Evolutionary conservation across 306 rosid genomes (phyloP), one percentile per base, ranked within the genome.

Genomic region (Casuarina equisetifolia): DNA sequence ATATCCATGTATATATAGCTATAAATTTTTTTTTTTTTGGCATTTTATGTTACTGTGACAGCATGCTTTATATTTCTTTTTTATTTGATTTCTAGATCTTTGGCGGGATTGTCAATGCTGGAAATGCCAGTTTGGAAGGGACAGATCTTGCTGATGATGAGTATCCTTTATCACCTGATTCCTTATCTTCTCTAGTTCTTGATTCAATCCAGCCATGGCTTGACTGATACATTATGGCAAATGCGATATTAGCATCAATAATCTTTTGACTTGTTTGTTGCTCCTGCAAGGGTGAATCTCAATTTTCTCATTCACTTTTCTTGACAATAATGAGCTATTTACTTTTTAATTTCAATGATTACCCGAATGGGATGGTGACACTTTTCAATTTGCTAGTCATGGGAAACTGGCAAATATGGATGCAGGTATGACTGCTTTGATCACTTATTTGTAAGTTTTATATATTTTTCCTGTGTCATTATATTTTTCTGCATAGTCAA

Each of bases 301-400:
- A 36, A 51, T 73, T 40, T 80, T 80, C 80, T 82, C 53, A 48
- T 49, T 82, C 67, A 62, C 35, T 70, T 70, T 89, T 84, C 97
- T 92, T 95, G 82, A 95, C 99, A 76, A 46, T 25, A 75, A 84
- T 72, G 81, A 95, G 99, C 88, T 95, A 92, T 86, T 74, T 91
- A 76, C 86, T 95, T 81, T 92, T 92, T 81, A 95, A 95, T 84
- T 95, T 95, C 80, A 95, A 95, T 74, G 99, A 95, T 78, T 95
- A 87, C 74, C 97, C 99, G 5, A 95, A 91, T 81, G 99, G 99
- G 72, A 92, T 95, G 97, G 99, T 95, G 91, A 89, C 99, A 62
- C 97, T 95, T 73, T 95, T 92, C 94, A 95, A 95, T 88, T 87
- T 92, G 82, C 81, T 95, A 11, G 99, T 95, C 88, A 75, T 83